phyloP scores from a whole-genome alignment of 176 grass and related monocot species.

The Metroxylon sagu region DNA sequence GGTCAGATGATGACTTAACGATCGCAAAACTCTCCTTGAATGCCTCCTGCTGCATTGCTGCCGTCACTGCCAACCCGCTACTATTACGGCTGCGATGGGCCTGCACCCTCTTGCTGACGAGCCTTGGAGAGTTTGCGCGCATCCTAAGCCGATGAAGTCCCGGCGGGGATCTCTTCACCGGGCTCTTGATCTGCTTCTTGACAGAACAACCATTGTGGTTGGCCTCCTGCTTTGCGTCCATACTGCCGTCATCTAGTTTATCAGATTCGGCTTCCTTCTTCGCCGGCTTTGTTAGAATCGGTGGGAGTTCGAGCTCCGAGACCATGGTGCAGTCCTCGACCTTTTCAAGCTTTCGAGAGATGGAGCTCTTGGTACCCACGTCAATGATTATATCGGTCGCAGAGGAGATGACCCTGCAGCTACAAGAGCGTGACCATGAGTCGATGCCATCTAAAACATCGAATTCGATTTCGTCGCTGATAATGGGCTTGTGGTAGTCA shows the following conservation, averaged over 20 bases:
- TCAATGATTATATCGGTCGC: slow-evolving; percentile 60
- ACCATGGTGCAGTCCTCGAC: background rate
- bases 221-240: background rate
- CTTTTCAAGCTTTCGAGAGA: slow-evolving; percentile 16
- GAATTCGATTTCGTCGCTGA: background rate
- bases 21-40: slow-evolving; percentile 63
- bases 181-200: slow-evolving; percentile 16
- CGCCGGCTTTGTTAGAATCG: slow-evolving; percentile 52
- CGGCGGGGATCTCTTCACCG: slow-evolving; percentile 26
- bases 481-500: background rate
- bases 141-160: slow-evolving; percentile 37
- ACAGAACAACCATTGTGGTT: background rate
- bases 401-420: slow-evolving; percentile 35
- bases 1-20: slow-evolving; percentile 61
- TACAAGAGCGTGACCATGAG: slow-evolving; percentile 7
- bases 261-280: slow-evolving; percentile 2
- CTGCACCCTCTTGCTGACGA: slow-evolving; percentile 28
- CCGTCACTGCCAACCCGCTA: background rate
- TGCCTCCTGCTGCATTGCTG: background rate
- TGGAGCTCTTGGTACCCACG: slow-evolving; percentile 19
- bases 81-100: background rate
- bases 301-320: slow-evolving; percentile 30
- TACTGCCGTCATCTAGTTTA: slow-evolving; percentile 29
- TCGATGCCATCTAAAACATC: background rate
- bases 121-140: slow-evolving; percentile 44